phyloP scores from a whole-genome alignment of 2,329 filamentous ascomycete genomes.

The Colletotrichum camelliae region DNA sequence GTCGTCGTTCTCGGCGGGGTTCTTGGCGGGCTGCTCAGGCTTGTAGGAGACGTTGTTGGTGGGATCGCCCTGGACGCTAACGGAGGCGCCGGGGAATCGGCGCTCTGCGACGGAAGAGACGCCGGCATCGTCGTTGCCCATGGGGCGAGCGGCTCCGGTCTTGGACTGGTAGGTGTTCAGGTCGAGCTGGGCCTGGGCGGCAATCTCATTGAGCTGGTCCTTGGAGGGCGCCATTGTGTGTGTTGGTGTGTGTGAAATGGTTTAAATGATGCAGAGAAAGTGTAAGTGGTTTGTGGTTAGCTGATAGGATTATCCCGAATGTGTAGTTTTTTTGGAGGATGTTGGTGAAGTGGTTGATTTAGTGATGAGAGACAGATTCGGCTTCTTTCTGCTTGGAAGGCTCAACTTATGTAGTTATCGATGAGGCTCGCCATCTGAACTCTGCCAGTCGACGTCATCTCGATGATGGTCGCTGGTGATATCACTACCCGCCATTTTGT shows the following conservation, averaged over 20 bases:
- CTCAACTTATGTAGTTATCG: constrained; percentile 11
- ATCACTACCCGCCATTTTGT: constrained; percentile 22
- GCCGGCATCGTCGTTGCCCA: constrained; percentile 45
- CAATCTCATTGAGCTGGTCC: constrained; percentile 47
- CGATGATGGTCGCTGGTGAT: constrained; percentile 17
- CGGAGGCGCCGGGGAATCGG: constrained; percentile 47
- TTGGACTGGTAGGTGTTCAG: constrained; percentile 55
- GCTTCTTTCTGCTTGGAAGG: background rate
- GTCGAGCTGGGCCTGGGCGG: constrained; percentile 50
- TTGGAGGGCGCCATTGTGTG: constrained; percentile 30
- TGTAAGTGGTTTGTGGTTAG: background rate
- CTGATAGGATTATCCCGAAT: background rate
- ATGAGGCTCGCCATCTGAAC: constrained; percentile 5
- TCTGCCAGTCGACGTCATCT: constrained; percentile 18
- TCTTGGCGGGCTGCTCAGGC: constrained; percentile 32
- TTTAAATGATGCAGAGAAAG: background rate
- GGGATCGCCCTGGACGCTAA: constrained; percentile 46
- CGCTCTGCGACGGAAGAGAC: constrained; percentile 45
- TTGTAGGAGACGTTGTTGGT: constrained; percentile 52
- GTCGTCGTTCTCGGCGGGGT: constrained; percentile 40
- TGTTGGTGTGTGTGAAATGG: background rate
- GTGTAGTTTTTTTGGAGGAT: background rate
- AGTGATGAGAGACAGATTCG: background rate
- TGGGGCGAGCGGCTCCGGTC: constrained; percentile 45
- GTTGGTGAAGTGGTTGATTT: background rate